Percentiles rank a stretch among this genome's conserved stretches.
These are phyloP conservation scores for Poa pratensis DNA, from an alignment of 176 grass and related monocot genomes.

Conservation along the genomic window DNA sequence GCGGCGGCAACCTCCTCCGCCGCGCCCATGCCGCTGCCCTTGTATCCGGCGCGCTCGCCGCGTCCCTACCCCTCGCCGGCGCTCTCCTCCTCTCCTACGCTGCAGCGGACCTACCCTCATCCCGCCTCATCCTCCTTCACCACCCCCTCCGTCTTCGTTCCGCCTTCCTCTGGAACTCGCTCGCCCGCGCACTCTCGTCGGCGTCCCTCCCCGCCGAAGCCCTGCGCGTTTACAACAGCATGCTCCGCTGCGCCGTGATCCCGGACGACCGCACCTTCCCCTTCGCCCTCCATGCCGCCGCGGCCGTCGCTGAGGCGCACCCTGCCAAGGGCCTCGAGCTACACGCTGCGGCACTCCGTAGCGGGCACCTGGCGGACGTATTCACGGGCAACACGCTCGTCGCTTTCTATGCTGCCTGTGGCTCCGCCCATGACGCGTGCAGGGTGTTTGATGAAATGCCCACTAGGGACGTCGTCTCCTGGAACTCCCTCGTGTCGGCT, in stretches of 20 bases:
- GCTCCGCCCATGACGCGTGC: conserved; percentile 22
- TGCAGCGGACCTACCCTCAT: conserved; percentile 47
- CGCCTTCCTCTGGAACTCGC: conserved; percentile 87
- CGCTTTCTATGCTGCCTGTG: conserved; percentile 54
- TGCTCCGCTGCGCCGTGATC: conserved; percentile 51
- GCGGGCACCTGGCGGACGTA: conserved; percentile 54
- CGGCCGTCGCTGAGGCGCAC: conserved; percentile 5
- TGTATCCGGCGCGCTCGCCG: conserved; percentile 48
- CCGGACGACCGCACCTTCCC: conserved; percentile 72
- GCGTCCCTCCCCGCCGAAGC: conserved; percentile 24
- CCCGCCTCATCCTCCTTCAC: conserved; percentile 51
- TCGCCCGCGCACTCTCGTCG: conserved; percentile 74
- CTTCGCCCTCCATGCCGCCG: conserved; percentile 69
- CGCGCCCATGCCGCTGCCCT: conserved; percentile 54
- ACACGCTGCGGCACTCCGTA: conserved; percentile 58
- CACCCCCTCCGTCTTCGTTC: conserved; percentile 47
- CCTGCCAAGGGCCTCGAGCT: conserved; percentile 64
- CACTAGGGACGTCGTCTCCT: conserved; percentile 62
- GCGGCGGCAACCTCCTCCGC: conserved; percentile 14
- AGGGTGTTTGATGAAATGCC: conserved; percentile 80
- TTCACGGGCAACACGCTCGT: conserved; percentile 79
- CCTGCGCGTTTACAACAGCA: conserved; percentile 61
- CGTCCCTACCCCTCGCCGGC: conserved; percentile 50
- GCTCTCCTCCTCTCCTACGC: conserved; percentile 73
- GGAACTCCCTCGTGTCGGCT: conserved; percentile 73